A percentile compares a stretch with the other conserved stretches of the same genome.
These are phyloP conservation scores for Trypanosoma brucei DNA, from an alignment of 208 protist genomes.

Conservation along the genomic window DNA sequence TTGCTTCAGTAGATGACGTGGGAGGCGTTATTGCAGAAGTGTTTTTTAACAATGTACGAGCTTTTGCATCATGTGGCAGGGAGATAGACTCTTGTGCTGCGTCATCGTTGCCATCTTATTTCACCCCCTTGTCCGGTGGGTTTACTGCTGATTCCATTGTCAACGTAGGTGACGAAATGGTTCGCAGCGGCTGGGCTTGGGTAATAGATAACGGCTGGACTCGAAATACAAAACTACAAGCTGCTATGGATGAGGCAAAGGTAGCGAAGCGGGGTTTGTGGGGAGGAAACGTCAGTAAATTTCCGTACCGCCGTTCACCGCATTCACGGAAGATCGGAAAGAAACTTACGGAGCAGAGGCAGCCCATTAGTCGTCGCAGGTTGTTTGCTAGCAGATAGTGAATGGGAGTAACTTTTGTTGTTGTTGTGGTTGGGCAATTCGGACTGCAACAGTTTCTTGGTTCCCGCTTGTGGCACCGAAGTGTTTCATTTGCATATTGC, in stretches of 20 bases:
- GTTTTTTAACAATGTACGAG: neutral
- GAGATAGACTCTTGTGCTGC: neutral
- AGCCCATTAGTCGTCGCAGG: too few species aligned
- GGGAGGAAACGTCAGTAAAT: slow-evolving; percentile 1
- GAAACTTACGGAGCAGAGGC: neutral
- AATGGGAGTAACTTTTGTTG: too few species aligned
- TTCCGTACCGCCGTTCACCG: neutral
- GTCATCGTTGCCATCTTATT: neutral
- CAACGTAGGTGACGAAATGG: slow-evolving; percentile 20
- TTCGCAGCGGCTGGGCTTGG: slow-evolving; percentile 17
- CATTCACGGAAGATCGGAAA: neutral
- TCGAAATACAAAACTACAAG: slow-evolving; percentile 1
- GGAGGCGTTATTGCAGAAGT: slow-evolving; percentile 21
- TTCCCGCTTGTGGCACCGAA: too few species aligned
- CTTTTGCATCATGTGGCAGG: neutral
- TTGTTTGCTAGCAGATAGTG: too few species aligned
- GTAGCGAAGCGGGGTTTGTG: slow-evolving; percentile 15
- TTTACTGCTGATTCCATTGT: neutral
- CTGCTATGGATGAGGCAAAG: slow-evolving; percentile 13
- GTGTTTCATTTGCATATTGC: too few species aligned
- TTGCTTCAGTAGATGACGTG: slow-evolving; percentile 9
- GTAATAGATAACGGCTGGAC: slow-evolving; percentile 12
- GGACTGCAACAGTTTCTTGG: too few species aligned
- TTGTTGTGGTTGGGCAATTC: too few species aligned
- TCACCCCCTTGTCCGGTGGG: neutral